Evolutionary conservation across 1,139 yeast species (phyloP).

Genomic region (Kodamaea arcana): DNA sequence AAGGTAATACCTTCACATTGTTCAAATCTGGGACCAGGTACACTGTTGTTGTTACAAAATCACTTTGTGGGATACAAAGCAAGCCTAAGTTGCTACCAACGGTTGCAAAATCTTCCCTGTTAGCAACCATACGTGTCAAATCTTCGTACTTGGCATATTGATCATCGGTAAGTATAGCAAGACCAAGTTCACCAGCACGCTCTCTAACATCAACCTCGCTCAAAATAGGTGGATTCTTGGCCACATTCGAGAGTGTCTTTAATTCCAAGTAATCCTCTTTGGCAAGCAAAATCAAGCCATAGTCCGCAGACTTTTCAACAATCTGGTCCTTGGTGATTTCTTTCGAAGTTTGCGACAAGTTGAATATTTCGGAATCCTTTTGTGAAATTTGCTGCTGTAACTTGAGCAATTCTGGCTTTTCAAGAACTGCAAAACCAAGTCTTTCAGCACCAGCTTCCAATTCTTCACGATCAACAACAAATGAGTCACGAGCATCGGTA

Average conservation of each 20-base stretch:
- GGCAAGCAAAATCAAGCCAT: slow-evolving; percentile 29
- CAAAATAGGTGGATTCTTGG: slow-evolving; percentile 12
- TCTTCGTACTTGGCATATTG: slow-evolving; percentile 26
- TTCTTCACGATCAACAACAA: slow-evolving; percentile 27
- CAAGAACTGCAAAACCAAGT: slow-evolving; percentile 37
- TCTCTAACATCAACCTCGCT: slow-evolving; percentile 17
- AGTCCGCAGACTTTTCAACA: slow-evolving; percentile 37
- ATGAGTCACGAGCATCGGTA: slow-evolving; percentile 36
- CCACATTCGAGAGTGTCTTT: slow-evolving; percentile 14
- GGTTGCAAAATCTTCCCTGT: slow-evolving; percentile 18
- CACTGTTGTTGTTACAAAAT: slow-evolving; percentile 59
- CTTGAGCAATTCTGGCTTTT: slow-evolving; percentile 23
- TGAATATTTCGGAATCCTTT: slow-evolving; percentile 28
- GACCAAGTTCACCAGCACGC: slow-evolving; percentile 27
- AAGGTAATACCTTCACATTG: slow-evolving; percentile 61
- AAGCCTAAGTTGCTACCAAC: slow-evolving; percentile 44
- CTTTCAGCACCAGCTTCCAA: slow-evolving; percentile 25
- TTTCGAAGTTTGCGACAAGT: slow-evolving; percentile 17
- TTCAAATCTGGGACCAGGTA: slow-evolving; percentile 52
- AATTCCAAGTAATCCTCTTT: slow-evolving; percentile 29
- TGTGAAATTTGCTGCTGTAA: slow-evolving; percentile 32
- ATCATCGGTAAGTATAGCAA: slow-evolving; percentile 39
- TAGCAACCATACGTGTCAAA: slow-evolving; percentile 11
- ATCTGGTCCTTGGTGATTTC: slow-evolving; percentile 22
- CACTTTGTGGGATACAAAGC: slow-evolving; percentile 50